Evolutionary conservation across 1,284 basidiomycete species (phyloP), one percentile per base, ranked within the genome.

Genomic region (Wolfiporia cocos): DNA sequence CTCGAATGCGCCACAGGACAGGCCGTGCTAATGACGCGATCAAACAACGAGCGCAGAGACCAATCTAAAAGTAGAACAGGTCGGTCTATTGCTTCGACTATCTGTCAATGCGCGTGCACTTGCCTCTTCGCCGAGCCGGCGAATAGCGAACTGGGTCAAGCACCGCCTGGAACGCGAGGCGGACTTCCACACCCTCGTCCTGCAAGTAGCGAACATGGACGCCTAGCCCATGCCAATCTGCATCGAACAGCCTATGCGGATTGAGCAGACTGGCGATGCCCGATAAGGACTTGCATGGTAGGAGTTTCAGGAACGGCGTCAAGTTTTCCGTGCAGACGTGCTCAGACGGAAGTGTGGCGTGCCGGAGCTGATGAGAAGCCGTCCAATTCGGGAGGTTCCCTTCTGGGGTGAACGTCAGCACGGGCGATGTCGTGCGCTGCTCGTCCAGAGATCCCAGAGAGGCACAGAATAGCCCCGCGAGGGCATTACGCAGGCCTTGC

Each of bases 281-380:
- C 0, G 92, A 91, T n/a, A 76, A 68, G 2, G 86, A 80, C 59
- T 95, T 92, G 72, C 94, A 98, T 0, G 96, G 95, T 2, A 99
- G 69, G 5, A 98, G 80, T 57, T 94, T 92, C 43, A 98, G 74
- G 64, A 98, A 94, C 0, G 96, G 95, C 0, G 94, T 95, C 5
- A 99, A 68, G 61, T 98, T 98, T 59, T 99, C 96, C 2, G 95
- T 99, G 60, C 95, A 99, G 14, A 96, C 86, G 49, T 84, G 73
- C 56, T 92, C 87, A 5, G 81, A 89, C 3, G 87, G 86, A 9
- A 89, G 73, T 15, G 81, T 78, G 0, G 85, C 88, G 52, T 92
- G 86, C 36, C 83, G 78, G 23, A 89, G 68, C 39, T 71, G 65
- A 49, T 86, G 74, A 4, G 67, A 58, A 4, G 65, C 59, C 15